Evolutionary conservation across 768 basidiomycete species (phyloP).

Genomic region (Mrakia gelida): DNA sequence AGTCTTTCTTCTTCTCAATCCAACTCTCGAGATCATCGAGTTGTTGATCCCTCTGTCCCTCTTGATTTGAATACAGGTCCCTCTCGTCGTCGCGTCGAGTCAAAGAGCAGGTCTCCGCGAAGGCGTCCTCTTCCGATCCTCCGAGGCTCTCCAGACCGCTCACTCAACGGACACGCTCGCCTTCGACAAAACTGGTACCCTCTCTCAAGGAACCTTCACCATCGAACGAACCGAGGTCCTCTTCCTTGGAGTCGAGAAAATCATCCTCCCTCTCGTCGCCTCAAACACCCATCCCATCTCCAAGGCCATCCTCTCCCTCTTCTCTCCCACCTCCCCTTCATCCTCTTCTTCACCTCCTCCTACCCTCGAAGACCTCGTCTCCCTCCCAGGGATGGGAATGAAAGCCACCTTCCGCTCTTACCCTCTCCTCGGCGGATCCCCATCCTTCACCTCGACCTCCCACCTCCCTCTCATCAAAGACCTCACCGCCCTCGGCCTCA

Average conservation of each 20-base stretch:
- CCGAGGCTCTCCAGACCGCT: slow-evolving; percentile 31
- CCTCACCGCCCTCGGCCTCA: slow-evolving; percentile 14
- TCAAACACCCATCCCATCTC: slow-evolving; percentile 36
- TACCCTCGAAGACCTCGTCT: slow-evolving; percentile 31
- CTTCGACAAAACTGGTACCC: slow-evolving; percentile 31
- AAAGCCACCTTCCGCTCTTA: neutral
- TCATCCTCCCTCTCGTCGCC: neutral
- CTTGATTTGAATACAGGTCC: neutral
- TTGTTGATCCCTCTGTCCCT: neutral
- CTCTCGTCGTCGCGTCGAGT: slow-evolving; percentile 14
- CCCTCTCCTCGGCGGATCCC: slow-evolving; percentile 43
- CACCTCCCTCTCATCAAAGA: slow-evolving; percentile 39
- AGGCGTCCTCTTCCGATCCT: slow-evolving; percentile 13
- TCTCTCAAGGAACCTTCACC: slow-evolving; percentile 20
- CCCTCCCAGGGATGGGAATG: slow-evolving; percentile 38
- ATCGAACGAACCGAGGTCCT: neutral
- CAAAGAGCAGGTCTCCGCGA: neutral
- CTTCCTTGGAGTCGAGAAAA: neutral
- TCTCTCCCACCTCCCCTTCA: slow-evolving; percentile 31
- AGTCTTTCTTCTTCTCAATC: no score
- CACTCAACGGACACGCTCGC: neutral
- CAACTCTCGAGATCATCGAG: no score
- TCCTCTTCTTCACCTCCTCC: neutral
- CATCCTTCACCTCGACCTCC: slow-evolving; percentile 44
- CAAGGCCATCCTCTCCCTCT: slow-evolving; percentile 41